These are phyloP conservation scores for Scheffersomyces lignosus DNA, from an alignment of 805 yeast genomes.

Conservation along the genomic window DNA sequence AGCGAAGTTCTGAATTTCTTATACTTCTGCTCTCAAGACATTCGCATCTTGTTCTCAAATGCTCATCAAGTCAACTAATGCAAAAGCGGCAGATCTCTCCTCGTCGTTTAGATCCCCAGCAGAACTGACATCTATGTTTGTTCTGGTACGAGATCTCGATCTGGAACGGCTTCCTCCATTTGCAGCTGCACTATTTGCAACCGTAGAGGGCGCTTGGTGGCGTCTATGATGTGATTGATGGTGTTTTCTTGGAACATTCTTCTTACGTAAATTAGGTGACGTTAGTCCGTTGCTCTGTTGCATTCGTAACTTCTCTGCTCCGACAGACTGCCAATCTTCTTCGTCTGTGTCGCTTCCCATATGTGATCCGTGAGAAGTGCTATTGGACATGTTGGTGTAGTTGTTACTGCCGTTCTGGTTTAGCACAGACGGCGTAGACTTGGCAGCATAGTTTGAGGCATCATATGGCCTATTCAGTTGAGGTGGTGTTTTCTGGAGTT, in stretches of 20 bases:
- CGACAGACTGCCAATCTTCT: slow-evolving; percentile 94
- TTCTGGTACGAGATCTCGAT: slow-evolving; percentile 6
- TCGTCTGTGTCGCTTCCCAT: slow-evolving; percentile 81
- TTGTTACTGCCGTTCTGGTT: slow-evolving; percentile 1
- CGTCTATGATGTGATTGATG: slow-evolving; percentile 1
- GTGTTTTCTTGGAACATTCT: slow-evolving; percentile 11
- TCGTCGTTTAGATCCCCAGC: slow-evolving; percentile 24
- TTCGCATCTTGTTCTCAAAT: slow-evolving; percentile 9
- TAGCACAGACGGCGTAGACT: slow-evolving; percentile 10
- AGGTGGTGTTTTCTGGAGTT: neutral
- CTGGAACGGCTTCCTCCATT: neutral
- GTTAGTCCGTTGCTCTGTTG: neutral
- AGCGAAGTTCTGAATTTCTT: slow-evolving; percentile 1
- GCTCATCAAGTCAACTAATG: slow-evolving; percentile 59
- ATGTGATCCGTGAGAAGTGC: neutral
- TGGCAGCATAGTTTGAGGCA: slow-evolving; percentile 5
- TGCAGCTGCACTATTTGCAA: neutral
- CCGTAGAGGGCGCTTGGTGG: neutral
- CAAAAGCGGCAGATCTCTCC: slow-evolving; percentile 60
- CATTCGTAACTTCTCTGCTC: slow-evolving; percentile 64
- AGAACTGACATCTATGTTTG: slow-evolving; percentile 2
- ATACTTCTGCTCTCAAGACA: neutral
- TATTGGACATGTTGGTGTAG: neutral
- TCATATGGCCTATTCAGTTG: slow-evolving; percentile 11
- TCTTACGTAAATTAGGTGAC: slow-evolving; percentile 7